Evolutionary conservation across 768 basidiomycete species (phyloP).

Genomic region (Lactarius sp.): DNA sequence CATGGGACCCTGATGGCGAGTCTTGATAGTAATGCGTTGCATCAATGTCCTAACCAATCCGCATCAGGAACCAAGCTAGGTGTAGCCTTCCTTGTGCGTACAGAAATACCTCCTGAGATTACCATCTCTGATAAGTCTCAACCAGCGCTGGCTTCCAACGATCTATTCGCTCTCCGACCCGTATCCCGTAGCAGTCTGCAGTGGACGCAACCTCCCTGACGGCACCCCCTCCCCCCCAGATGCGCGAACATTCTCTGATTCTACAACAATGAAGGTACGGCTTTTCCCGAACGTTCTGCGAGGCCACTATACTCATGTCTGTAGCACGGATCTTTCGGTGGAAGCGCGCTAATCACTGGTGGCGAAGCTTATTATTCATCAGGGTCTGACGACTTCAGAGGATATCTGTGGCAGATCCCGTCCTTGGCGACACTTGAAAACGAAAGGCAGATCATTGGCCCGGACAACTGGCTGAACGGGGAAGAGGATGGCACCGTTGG

Average conservation of each 20-base stretch:
- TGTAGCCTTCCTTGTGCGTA: slow-evolving; percentile 60
- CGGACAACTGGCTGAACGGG: slow-evolving; percentile 42
- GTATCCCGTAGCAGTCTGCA: slow-evolving; percentile 65
- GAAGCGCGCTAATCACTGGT: slow-evolving; percentile 40
- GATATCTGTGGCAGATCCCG: slow-evolving; percentile 77
- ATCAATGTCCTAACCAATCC: slow-evolving; percentile 1
- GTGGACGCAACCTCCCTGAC: slow-evolving; percentile 50
- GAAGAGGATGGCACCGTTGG: slow-evolving; percentile 38
- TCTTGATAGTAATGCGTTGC: slow-evolving; percentile 1
- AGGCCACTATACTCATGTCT: neutral
- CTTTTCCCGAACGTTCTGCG: neutral
- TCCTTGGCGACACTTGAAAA: slow-evolving; percentile 39
- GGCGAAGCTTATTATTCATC: slow-evolving; percentile 58
- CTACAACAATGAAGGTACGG: slow-evolving; percentile 71
- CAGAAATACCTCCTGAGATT: neutral
- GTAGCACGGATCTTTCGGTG: slow-evolving; percentile 75
- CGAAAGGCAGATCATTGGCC: slow-evolving; percentile 42
- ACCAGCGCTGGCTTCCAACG: slow-evolving; percentile 63
- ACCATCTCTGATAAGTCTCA: slow-evolving; percentile 1
- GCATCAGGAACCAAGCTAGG: slow-evolving; percentile 54
- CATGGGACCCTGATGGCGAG: slow-evolving; percentile 64
- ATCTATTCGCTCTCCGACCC: slow-evolving; percentile 65
- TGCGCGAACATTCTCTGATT: slow-evolving; percentile 59
- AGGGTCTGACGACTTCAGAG: slow-evolving; percentile 82
- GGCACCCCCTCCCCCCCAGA: slow-evolving; percentile 45